Conservation (phyloP, 352 stramenopile species). For the Phytophthora idaei region DNA sequence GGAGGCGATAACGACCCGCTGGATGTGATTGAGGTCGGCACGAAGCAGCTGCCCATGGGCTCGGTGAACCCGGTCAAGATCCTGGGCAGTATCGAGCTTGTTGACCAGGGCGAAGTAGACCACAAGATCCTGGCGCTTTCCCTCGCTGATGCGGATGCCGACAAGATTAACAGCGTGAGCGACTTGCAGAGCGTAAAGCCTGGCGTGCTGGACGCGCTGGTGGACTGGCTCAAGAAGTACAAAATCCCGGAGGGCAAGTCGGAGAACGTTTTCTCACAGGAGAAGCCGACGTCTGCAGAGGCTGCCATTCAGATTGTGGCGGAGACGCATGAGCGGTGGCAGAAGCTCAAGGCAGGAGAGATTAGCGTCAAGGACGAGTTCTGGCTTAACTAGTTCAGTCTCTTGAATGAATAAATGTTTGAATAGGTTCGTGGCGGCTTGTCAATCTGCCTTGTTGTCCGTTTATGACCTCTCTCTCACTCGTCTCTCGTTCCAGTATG, state of each 20-base stretch:
- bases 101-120: slow-evolving; percentile 99
- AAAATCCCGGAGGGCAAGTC: slow-evolving; percentile 98
- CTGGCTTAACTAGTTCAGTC: slow-evolving; percentile 46
- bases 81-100: slow-evolving; percentile 96
- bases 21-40: slow-evolving; percentile 98
- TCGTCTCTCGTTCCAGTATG: slow-evolving; percentile 24
- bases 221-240: slow-evolving; percentile 98
- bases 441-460: not conserved
- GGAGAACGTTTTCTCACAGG: slow-evolving; percentile 92
- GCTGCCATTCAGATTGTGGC: slow-evolving; percentile 70
- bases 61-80: slow-evolving; percentile 97
- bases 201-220: slow-evolving; percentile 86
- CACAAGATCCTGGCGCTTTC: slow-evolving; percentile 98
- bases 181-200: slow-evolving; percentile 94
- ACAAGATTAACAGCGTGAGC: slow-evolving; percentile 84
- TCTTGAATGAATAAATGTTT: slow-evolving; percentile 38
- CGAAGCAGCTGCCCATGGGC: slow-evolving; percentile 92
- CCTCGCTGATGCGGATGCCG: slow-evolving; percentile 85
- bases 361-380: slow-evolving; percentile 72
- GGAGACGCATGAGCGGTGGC: slow-evolving; percentile 74
- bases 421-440: slow-evolving; percentile 20
- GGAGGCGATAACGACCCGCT: slow-evolving; percentile 98
- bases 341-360: slow-evolving; percentile 67
- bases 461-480: not conserved
- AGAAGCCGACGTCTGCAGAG: slow-evolving; percentile 54